phyloP scores from a whole-genome alignment of 108 stramenopile species.

The Cyclotella sp. region DNA sequence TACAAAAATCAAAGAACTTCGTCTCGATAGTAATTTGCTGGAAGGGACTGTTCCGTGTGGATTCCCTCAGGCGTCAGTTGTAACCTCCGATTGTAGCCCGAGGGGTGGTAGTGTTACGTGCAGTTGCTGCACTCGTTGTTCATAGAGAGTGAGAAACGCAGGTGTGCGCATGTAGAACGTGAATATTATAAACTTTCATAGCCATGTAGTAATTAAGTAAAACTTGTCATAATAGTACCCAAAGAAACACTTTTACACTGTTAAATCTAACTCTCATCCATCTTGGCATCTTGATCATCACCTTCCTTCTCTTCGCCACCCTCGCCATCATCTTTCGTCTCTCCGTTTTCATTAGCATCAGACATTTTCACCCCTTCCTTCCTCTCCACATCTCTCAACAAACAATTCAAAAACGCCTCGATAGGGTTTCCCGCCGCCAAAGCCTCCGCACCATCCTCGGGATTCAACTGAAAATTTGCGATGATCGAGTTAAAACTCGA shows the following conservation, averaged over 20 bases:
- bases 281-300: conserved; percentile 25
- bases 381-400: conserved; percentile 39
- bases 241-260: not conserved
- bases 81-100: conserved; percentile 13
- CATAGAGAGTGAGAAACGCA: not conserved
- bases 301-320: conserved; percentile 17
- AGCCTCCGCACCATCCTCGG: conserved; percentile 65
- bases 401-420: conserved; percentile 57
- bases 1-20: conserved; percentile 15
- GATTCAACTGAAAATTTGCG: conserved; percentile 82
- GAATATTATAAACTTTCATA: not conserved
- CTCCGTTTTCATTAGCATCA: conserved; percentile 11
- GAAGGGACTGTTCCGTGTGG: conserved; percentile 27
- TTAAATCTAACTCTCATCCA: conserved; percentile 21
- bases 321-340: conserved; percentile 23
- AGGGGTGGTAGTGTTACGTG: conserved; percentile 13
- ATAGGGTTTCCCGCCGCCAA: conserved; percentile 68
- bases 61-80: conserved; percentile 2
- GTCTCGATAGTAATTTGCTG: conserved; percentile 25
- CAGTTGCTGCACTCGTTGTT: conserved; percentile 30
- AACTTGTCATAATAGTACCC: not conserved
- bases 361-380: conserved; percentile 25
- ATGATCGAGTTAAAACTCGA: conserved; percentile 76
- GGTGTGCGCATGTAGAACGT: not conserved
- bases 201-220: not conserved